These are phyloP conservation scores for Adansonia digitata DNA, from an alignment of 345 rosid genomes.

Conservation along the genomic window DNA sequence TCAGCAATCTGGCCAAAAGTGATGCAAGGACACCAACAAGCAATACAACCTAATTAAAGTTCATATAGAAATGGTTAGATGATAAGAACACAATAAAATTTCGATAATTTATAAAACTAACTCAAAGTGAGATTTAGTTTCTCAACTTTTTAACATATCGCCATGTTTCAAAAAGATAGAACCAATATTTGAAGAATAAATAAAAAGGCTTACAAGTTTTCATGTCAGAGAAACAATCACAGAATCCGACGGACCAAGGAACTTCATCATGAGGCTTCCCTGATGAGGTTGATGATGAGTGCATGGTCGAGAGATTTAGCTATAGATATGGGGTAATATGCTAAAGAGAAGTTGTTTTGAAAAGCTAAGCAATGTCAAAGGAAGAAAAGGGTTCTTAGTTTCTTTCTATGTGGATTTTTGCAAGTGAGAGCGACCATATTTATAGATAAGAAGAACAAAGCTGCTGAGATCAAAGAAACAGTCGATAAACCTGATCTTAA, in stretches of 20 bases:
- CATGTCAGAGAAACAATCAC: constrained; percentile 38
- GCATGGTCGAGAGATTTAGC: not conserved
- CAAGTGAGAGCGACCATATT: no score
- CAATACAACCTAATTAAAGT: constrained; percentile 36
- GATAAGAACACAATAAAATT: not conserved
- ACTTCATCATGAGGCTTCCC: not conserved
- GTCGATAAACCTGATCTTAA: no score
- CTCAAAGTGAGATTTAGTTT: no score
- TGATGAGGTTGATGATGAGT: not conserved
- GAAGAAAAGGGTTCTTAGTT: not conserved
- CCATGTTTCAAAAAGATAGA: no score
- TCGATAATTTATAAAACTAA: no score
- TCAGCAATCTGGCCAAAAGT: constrained; percentile 57
- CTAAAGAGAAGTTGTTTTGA: not conserved
- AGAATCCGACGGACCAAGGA: constrained; percentile 46
- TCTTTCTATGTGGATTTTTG: not conserved
- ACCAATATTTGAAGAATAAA: not conserved
- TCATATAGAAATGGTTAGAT: not conserved
- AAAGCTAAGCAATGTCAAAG: not conserved
- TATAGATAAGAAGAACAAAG: no score
- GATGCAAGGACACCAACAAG: constrained; percentile 54
- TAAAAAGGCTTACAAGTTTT: constrained; percentile 24
- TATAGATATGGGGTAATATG: not conserved
- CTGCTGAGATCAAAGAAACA: no score
- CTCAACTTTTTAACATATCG: no score